Evolutionary conservation across 2,329 filamentous ascomycete genomes (phyloP).

Genomic region (Microdochium nivale): DNA sequence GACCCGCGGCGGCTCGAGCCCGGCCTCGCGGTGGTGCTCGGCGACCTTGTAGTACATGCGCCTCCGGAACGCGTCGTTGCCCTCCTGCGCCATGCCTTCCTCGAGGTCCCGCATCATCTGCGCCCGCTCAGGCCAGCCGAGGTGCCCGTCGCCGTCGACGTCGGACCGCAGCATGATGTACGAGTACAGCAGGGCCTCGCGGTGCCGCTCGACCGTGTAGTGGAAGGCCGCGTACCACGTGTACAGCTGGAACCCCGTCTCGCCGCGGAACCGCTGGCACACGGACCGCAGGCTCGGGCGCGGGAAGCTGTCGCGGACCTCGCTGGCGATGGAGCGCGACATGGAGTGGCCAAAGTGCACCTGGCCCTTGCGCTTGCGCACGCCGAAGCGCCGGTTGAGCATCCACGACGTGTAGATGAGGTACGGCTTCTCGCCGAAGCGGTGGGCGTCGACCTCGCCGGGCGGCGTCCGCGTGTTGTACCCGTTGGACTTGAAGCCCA

Average conservation of each 20-base stretch:
- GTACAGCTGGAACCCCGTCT: constrained; percentile 1
- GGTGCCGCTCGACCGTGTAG: neutral
- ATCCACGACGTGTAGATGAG: neutral
- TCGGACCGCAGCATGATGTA: neutral
- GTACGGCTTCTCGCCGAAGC: neutral
- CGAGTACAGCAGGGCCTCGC: neutral
- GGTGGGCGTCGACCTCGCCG: neutral
- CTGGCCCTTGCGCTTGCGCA: neutral
- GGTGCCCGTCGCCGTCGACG: neutral
- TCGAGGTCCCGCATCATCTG: neutral
- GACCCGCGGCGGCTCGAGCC: neutral
- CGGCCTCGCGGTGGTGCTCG: neutral
- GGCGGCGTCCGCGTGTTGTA: neutral
- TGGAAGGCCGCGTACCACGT: neutral
- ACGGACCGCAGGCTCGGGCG: neutral
- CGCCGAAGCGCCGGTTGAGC: neutral
- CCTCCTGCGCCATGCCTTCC: neutral
- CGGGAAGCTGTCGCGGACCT: neutral
- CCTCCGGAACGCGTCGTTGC: neutral
- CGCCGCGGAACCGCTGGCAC: neutral
- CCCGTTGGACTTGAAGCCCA: neutral
- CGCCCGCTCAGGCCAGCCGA: neutral
- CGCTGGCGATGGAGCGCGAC: neutral
- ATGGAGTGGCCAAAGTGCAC: neutral
- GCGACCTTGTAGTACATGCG: neutral